phyloP scores from a whole-genome alignment of 495 filamentous ascomycete genomes.

The Entonaema liquescens region DNA sequence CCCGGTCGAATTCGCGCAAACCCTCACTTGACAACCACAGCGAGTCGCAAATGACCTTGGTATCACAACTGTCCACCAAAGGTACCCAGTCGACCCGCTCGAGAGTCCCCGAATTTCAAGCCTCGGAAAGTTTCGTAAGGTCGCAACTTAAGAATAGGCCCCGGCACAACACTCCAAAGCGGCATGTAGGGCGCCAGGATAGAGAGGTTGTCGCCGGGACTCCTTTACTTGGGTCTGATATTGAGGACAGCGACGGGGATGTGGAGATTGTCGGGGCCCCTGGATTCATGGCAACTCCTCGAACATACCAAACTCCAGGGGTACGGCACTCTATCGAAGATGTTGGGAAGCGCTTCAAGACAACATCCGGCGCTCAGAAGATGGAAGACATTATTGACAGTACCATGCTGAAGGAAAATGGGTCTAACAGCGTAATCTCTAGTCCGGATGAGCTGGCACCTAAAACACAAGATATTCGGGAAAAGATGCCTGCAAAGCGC shows the following conservation, averaged over 20 bases:
- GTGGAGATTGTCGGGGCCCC: constrained; percentile 14
- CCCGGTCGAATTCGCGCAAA: constrained; percentile 19
- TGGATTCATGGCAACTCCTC: not conserved
- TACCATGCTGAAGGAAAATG: not conserved
- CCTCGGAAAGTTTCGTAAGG: constrained; percentile 9
- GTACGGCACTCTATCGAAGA: constrained; percentile 4
- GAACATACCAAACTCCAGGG: not conserved
- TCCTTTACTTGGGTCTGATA: not conserved
- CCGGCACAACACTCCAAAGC: not conserved
- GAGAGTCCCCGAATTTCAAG: constrained; percentile 39
- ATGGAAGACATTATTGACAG: constrained; percentile 24
- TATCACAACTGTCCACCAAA: constrained; percentile 34
- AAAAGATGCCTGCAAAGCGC: constrained; percentile 20
- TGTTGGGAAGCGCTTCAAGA: constrained; percentile 11
- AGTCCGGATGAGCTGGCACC: constrained; percentile 34
- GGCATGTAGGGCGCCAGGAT: not conserved
- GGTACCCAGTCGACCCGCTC: constrained; percentile 22
- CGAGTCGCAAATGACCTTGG: constrained; percentile 36
- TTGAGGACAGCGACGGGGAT: constrained; percentile 28
- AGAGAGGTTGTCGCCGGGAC: not conserved
- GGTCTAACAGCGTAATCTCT: constrained; percentile 8
- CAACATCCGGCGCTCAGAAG: not conserved
- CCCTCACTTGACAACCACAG: constrained; percentile 31
- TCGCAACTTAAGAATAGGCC: constrained; percentile 15
- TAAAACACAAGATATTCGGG: constrained; percentile 22